Conservation (phyloP, 768 basidiomycete genomes). For the Mycena venus region DNA sequence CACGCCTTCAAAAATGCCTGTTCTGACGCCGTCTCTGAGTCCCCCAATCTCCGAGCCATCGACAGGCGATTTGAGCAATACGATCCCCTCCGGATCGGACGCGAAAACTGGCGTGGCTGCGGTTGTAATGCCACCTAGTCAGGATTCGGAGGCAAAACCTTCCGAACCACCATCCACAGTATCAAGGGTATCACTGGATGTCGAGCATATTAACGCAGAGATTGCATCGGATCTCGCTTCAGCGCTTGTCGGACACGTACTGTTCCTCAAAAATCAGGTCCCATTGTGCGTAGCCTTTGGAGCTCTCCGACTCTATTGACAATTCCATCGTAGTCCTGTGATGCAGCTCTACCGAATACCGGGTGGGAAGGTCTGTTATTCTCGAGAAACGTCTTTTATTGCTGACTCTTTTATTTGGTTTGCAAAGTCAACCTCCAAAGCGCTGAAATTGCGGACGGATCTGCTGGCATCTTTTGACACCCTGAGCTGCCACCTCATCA, state of each 20-base stretch:
- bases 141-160: neutral
- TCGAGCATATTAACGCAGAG: conserved; percentile 64
- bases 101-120: neutral
- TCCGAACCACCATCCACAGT: conserved; percentile 37
- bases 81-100: neutral
- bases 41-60: neutral
- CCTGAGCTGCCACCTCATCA: conserved; percentile 78
- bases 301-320: neutral
- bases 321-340: conserved; percentile 63
- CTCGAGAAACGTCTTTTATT: neutral
- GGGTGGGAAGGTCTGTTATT: conserved; percentile 50
- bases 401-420: neutral
- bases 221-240: conserved; percentile 76
- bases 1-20: neutral
- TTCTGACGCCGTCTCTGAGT: neutral
- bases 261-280: conserved; percentile 84
- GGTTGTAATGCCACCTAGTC: neutral
- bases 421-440: conserved; percentile 58
- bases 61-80: neutral
- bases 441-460: conserved; percentile 71
- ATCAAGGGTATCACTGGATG: conserved; percentile 62
- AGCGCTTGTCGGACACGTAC: conserved; percentile 74
- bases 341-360: conserved; percentile 73
- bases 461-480: conserved; percentile 77
- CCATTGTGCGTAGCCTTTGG: conserved; percentile 71